Percentiles rank a stretch among this genome's conserved stretches.
Evolutionary conservation across 768 basidiomycete genomes (phyloP).

Genomic region (Boletales sp.): DNA sequence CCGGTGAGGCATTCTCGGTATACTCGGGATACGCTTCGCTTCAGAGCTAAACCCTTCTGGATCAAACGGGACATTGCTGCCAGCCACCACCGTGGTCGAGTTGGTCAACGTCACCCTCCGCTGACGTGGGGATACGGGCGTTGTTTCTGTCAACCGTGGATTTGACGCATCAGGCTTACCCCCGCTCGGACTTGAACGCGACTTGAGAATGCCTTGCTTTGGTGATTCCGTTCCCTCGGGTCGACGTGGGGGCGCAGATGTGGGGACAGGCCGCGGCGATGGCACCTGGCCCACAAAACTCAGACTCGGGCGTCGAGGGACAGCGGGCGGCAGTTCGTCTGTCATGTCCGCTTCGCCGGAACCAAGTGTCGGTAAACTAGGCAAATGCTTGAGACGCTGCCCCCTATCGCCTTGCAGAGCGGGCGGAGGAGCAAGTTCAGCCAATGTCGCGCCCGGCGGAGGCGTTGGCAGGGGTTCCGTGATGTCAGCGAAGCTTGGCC

Average conservation of each 20-base stretch:
- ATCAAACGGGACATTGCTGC: background rate
- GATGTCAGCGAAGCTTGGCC: constrained; percentile 22
- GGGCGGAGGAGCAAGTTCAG: constrained; percentile 18
- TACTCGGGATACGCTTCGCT: constrained; percentile 15
- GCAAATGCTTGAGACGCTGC: constrained; percentile 21
- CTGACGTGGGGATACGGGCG: constrained; percentile 3
- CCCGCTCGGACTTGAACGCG: constrained; percentile 1
- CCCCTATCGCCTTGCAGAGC: constrained; percentile 8
- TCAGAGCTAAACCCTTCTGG: background rate
- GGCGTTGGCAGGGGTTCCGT: constrained; percentile 16
- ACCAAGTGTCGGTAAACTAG: constrained; percentile 20
- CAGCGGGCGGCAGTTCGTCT: background rate
- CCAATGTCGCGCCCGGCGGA: constrained; percentile 10
- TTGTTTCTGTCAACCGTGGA: background rate
- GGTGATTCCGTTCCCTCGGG: constrained; percentile 7
- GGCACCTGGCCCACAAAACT: background rate
- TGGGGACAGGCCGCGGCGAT: background rate
- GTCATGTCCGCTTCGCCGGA: constrained; percentile 1
- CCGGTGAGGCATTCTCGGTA: constrained; percentile 24
- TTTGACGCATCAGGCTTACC: constrained; percentile 5
- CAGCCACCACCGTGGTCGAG: constrained; percentile 1
- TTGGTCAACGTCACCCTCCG: constrained; percentile 22
- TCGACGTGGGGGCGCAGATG: constrained; percentile 1
- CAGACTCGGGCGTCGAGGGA: constrained; percentile 15
- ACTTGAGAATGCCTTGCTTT: constrained; percentile 15